phyloP scores from a whole-genome alignment of 164 flowering plant genomes.

The Kalanchoe fedtschenkoi region DNA sequence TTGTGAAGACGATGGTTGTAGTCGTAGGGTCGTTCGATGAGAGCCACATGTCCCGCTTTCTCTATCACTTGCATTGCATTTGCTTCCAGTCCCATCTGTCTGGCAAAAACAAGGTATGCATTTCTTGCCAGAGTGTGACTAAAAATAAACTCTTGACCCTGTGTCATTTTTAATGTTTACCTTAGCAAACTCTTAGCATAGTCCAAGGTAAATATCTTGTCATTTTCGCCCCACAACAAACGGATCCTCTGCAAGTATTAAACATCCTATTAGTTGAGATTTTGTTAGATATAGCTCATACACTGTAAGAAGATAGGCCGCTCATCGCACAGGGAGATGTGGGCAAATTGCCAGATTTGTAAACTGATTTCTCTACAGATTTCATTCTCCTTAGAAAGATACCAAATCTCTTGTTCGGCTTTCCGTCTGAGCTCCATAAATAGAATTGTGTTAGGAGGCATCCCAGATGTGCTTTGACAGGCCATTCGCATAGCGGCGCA shows the following conservation, averaged over 20 bases:
- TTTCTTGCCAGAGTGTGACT: background rate
- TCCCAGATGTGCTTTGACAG: too few relatives aligned
- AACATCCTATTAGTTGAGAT: background rate
- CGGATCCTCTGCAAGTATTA: conserved; percentile 10
- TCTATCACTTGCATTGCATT: conserved; percentile 11
- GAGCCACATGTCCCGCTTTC: conserved; percentile 28
- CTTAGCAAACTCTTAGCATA: conserved; percentile 8
- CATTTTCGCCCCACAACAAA: conserved; percentile 12
- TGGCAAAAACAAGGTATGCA: conserved; percentile 2
- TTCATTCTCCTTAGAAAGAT: too few relatives aligned
- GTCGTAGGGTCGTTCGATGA: conserved; percentile 18
- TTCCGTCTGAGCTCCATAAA: too few relatives aligned
- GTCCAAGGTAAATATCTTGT: conserved; percentile 10
- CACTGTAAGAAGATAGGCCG: too few relatives aligned
- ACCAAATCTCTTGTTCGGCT: too few relatives aligned
- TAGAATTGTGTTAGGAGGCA: too few relatives aligned
- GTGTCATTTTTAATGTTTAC: conserved; percentile 8
- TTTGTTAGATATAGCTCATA: background rate
- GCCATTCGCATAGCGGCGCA: too few relatives aligned
- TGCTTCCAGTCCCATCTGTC: conserved; percentile 17
- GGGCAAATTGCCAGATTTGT: too few relatives aligned
- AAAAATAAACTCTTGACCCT: background rate
- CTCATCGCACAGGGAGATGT: too few relatives aligned
- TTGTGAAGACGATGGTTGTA: conserved; percentile 21
- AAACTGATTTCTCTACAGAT: too few relatives aligned